A percentile compares a stretch with the other conserved stretches of the same genome.
phyloP scores from a whole-genome alignment of 768 basidiomycete species.

The Leucosporidium creatinivorum region DNA sequence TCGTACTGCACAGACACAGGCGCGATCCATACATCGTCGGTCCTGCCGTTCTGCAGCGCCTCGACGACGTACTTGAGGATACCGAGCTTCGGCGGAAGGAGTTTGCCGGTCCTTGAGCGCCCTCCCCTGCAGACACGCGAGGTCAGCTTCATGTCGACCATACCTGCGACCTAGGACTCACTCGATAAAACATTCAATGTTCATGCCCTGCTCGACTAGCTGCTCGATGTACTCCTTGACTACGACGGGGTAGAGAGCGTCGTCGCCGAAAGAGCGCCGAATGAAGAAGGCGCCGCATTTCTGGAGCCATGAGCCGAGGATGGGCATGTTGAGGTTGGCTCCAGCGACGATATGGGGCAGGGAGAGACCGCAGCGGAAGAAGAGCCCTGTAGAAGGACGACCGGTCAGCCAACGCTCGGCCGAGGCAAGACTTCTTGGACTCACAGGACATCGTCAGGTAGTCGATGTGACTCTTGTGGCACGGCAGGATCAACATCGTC shows the following conservation, averaged over 20 bases:
- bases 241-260: slow-evolving; percentile 6
- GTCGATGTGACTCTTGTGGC: slow-evolving; percentile 37
- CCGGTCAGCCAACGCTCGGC: no score
- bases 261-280: slow-evolving; percentile 11
- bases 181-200: slow-evolving; percentile 11
- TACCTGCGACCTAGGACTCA: not conserved
- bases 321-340: slow-evolving; percentile 36
- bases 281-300: slow-evolving; percentile 36
- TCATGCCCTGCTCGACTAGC: slow-evolving; percentile 31
- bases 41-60: slow-evolving; percentile 18
- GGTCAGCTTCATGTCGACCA: not conserved
- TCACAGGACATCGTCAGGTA: slow-evolving; percentile 8
- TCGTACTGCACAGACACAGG: slow-evolving; percentile 36
- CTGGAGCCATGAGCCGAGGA: slow-evolving; percentile 28
- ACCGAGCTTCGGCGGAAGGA: slow-evolving; percentile 34
- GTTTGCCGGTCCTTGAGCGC: slow-evolving; percentile 33
- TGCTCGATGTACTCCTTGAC: slow-evolving; percentile 33
- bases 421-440: not conserved
- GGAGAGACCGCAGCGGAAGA: slow-evolving; percentile 30
- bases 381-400: slow-evolving; percentile 8
- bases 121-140: slow-evolving; percentile 27
- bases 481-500: slow-evolving; percentile 33
- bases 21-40: slow-evolving; percentile 2
- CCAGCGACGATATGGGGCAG: slow-evolving; percentile 38
- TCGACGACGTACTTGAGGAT: slow-evolving; percentile 30